Evolutionary conservation across 768 basidiomycete genomes (phyloP).

Genomic region (Tricholoma terreum): DNA sequence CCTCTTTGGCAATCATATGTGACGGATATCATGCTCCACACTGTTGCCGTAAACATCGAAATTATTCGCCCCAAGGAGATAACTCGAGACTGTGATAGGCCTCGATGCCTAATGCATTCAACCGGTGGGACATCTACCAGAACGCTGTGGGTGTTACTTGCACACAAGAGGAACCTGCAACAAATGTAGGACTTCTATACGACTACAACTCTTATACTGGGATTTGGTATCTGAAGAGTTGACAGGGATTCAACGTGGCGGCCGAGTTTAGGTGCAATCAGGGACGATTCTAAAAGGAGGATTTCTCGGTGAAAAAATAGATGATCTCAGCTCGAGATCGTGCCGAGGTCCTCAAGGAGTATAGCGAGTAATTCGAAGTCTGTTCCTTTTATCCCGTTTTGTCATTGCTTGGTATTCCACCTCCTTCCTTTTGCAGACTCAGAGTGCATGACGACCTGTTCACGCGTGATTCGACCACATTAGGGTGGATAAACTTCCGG

Average conservation of each 20-base stretch:
- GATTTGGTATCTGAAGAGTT: background rate
- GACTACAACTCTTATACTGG: background rate
- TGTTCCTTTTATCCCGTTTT: constrained; percentile 14
- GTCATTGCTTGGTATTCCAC: constrained; percentile 16
- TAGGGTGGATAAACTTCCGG: constrained; percentile 30
- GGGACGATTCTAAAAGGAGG: constrained; percentile 28
- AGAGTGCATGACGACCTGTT: constrained; percentile 37
- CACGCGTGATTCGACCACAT: constrained; percentile 44
- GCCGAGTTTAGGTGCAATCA: constrained; percentile 23
- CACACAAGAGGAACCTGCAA: background rate
- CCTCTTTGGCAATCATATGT: background rate
- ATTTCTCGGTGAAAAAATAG: constrained; percentile 34
- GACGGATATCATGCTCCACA: constrained; percentile 2
- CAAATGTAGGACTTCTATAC: background rate
- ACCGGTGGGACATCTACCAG: constrained; percentile 7
- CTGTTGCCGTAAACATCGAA: constrained; percentile 7
- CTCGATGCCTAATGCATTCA: constrained; percentile 19
- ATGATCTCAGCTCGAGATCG: constrained; percentile 42
- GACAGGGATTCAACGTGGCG: constrained; percentile 24
- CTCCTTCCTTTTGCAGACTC: constrained; percentile 35
- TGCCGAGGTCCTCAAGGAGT: constrained; percentile 32
- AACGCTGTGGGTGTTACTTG: constrained; percentile 11
- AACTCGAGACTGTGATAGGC: background rate
- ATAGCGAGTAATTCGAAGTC: constrained; percentile 12
- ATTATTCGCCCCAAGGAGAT: background rate